A percentile compares a stretch with the other conserved stretches of the same genome.
These are phyloP conservation scores for Herpetomonas tarakana DNA, from an alignment of 208 protist species.

Conservation along the genomic window DNA sequence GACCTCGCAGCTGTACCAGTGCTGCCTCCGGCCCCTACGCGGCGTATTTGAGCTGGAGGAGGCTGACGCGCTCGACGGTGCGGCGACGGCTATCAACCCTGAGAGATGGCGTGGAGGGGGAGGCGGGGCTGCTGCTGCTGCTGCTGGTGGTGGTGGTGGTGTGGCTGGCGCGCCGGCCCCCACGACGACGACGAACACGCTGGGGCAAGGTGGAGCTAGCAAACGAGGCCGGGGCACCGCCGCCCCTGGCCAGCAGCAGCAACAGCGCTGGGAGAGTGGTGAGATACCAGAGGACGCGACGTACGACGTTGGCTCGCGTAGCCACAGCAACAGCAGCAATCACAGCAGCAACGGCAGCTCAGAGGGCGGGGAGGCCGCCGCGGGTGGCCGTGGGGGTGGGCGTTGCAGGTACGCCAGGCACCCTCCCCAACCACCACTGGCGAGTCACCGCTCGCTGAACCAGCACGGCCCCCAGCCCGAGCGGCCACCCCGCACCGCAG, in stretches of 20 bases:
- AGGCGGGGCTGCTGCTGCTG: no score
- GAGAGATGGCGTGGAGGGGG: no score
- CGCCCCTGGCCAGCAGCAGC: not conserved
- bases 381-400: not conserved
- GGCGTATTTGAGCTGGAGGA: constrained; percentile 27
- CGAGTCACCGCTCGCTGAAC: not conserved
- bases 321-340: not conserved
- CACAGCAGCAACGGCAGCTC: constrained; percentile 1
- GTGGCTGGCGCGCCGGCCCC: no score
- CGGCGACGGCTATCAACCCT: not conserved
- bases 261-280: no score
- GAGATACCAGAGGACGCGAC: not conserved
- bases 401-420: no score
- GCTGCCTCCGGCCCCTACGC: constrained; percentile 27
- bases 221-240: not conserved
- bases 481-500: not conserved
- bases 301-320: not conserved
- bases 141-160: no score
- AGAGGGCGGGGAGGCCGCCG: not conserved
- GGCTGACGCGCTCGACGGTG: constrained; percentile 16
- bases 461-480: not conserved
- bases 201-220: not conserved
- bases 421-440: no score
- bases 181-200: constrained; percentile 20
- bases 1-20: constrained; percentile 18